Base-by-base conservation (phyloP, 768 basidiomycete species). In the Lactifluus hygrophoroides region DNA sequence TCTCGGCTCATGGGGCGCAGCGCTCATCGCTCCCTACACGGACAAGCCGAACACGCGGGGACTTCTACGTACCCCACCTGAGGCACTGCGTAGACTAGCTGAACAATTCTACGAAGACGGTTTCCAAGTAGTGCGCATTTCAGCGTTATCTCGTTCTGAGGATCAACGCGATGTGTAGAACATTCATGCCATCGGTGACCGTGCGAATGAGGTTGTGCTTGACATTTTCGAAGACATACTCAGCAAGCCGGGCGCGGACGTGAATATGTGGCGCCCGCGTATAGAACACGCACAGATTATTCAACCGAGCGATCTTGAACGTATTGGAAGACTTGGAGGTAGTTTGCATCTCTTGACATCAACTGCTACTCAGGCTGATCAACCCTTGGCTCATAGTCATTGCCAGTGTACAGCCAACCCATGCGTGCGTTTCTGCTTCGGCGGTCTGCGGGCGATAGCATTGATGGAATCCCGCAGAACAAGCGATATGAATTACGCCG, bases 281-380 rank as follows among this genome's bases (percentile, higher is more conserved):
- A 84, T 96, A 9, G 95, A 98, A 68, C 95, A 98, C 70, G 88
- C 93, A 0, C 95, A 98, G 69, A 92, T 96, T 47, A 76, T 98
- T 73, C 79, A 81, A 3, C 70, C 68, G 6, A 73, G 78, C 1
- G 95, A 97, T 69, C 65, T 98, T 16, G 68, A 78, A 54, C 77
- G 91, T 9, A 76, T 84, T 21, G 87, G 84, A 32, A 75, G 71
- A 50, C 77, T 96, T 11, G 91, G 90, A 65, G 83, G 93, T 87
- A 58, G 37, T 81, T 68, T 17, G 17, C 53, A 37, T 28, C 37
- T 30, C 10, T 32, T 32, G 13, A 16, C 4, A 38, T 28, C 32
- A 9, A 3, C 23, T 43, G n/a, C 30, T 37, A n/a, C n/a, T n/a
- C n/a, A n/a, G n/a, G 23, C 40, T 59, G 14, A 54, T 19, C 2